Percentiles rank a stretch among this genome's conserved stretches.
These are phyloP conservation scores for Neurospora terricola DNA, from an alignment of 495 filamentous ascomycete species.

Conservation along the genomic window DNA sequence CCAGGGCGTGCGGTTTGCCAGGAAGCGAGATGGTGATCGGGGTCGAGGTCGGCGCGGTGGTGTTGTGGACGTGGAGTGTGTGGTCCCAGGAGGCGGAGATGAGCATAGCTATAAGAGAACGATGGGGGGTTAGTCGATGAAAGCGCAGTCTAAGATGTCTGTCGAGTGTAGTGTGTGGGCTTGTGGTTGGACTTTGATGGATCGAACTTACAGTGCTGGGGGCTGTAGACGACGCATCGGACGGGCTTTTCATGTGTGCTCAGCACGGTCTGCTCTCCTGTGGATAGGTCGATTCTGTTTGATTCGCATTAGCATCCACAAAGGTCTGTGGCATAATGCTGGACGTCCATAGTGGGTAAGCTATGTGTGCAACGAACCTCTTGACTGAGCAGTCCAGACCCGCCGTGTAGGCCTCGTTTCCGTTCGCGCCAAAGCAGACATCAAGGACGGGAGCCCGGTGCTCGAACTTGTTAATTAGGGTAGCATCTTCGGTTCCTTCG, in stretches of 20 bases:
- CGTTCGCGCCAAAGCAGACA: constrained; percentile 78
- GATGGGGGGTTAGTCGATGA: constrained; percentile 1
- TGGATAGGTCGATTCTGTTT: constrained; percentile 59
- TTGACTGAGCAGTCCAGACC: constrained; percentile 80
- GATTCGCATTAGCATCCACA: not conserved
- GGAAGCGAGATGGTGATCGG: constrained; percentile 57
- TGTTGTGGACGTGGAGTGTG: constrained; percentile 74
- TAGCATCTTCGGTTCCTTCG: constrained; percentile 45
- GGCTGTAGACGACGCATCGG: constrained; percentile 72
- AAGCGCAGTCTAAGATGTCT: not conserved
- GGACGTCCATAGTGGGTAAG: not conserved
- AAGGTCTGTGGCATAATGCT: not conserved
- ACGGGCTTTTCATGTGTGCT: constrained; percentile 71
- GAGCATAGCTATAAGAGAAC: constrained; percentile 41
- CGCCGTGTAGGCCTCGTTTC: constrained; percentile 72
- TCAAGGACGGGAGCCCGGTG: constrained; percentile 82
- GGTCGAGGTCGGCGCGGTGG: constrained; percentile 27
- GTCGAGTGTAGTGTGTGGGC: not conserved
- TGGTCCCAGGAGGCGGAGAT: constrained; percentile 90
- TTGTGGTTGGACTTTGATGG: not conserved
- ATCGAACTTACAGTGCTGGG: constrained; percentile 49
- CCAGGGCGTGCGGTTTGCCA: constrained; percentile 79
- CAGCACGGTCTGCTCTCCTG: constrained; percentile 60
- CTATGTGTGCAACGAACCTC: constrained; percentile 36
- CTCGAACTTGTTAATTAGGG: constrained; percentile 60